A percentile compares a stretch with the other conserved stretches of the same genome.
Evolutionary conservation across 768 basidiomycete species (phyloP).

Genomic region (Multifurca ochricompacta): DNA sequence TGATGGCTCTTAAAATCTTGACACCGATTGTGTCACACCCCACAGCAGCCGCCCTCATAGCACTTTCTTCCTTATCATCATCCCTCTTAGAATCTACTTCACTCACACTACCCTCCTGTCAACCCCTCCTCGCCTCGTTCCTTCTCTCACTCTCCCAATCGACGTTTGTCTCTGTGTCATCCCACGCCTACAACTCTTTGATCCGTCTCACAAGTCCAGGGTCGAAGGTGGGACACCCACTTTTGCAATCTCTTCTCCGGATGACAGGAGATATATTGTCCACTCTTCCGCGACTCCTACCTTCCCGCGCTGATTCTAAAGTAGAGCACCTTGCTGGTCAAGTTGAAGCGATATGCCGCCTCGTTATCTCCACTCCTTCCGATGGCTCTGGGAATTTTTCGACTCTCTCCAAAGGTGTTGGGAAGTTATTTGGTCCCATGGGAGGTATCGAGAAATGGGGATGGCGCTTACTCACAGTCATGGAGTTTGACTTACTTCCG

Average conservation of each 20-base stretch:
- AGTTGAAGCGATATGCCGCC: conserved; percentile 60
- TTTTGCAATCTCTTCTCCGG: conserved; percentile 52
- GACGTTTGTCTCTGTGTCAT: conserved; percentile 44
- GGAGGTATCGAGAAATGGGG: conserved; percentile 92
- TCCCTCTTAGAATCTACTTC: conserved; percentile 46
- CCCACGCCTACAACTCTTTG: conserved; percentile 41
- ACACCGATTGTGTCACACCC: conserved; percentile 66
- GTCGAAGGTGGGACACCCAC: conserved; percentile 36
- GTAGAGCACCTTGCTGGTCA: conserved; percentile 61
- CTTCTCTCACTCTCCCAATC: conserved; percentile 68
- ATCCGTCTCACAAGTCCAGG: conserved; percentile 35
- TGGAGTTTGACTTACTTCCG: conserved; percentile 61
- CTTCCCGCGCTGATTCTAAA: conserved; percentile 64
- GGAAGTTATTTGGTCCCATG: conserved; percentile 64
- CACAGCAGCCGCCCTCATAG: conserved; percentile 53
- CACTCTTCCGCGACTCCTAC: conserved; percentile 64
- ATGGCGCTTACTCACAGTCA: conserved; percentile 73
- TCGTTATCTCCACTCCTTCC: conserved; percentile 29
- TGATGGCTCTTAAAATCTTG: conserved; percentile 73
- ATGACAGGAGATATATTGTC: conserved; percentile 58
- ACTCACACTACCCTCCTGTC: conserved; percentile 58
- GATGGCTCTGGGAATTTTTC: conserved; percentile 25
- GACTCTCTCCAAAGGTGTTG: conserved; percentile 45
- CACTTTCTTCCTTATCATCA: conserved; percentile 49
- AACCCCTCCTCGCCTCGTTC: conserved; percentile 60